Conservation (phyloP, 352 stramenopile species). For the Elongisporangium prolatum region DNA sequence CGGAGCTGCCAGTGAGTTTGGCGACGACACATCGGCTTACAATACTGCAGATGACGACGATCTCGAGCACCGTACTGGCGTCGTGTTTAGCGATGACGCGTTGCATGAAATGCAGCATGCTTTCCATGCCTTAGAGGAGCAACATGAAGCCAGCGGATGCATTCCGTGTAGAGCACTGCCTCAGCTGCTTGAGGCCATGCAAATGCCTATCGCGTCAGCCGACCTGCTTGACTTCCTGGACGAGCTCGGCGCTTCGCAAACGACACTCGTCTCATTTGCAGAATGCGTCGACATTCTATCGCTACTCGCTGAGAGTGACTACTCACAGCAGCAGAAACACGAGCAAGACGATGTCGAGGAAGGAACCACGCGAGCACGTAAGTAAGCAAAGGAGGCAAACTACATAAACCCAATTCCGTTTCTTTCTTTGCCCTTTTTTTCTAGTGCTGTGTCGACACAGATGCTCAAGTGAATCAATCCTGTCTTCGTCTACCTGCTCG, state of each 20-base stretch:
- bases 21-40: background rate
- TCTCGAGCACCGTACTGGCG: conserved; percentile 14
- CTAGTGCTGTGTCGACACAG: background rate
- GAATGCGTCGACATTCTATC: conserved; percentile 87
- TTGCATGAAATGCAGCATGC: conserved; percentile 48
- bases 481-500: background rate
- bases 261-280: conserved; percentile 75
- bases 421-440: background rate
- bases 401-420: background rate
- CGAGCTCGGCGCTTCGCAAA: conserved; percentile 61
- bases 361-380: background rate
- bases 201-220: conserved; percentile 28
- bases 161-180: conserved; percentile 47
- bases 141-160: conserved; percentile 28
- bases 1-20: background rate
- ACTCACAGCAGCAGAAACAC: conserved; percentile 20
- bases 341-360: conserved; percentile 21
- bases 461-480: background rate
- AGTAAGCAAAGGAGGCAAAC: background rate
- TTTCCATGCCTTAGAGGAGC: conserved; percentile 36
- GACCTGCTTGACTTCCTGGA: conserved; percentile 53
- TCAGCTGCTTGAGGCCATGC: conserved; percentile 35
- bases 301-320: conserved; percentile 54
- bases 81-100: conserved; percentile 62
- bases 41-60: conserved; percentile 10